Evolutionary conservation across 768 basidiomycete species (phyloP).

Genomic region (Mycena chlorophos): DNA sequence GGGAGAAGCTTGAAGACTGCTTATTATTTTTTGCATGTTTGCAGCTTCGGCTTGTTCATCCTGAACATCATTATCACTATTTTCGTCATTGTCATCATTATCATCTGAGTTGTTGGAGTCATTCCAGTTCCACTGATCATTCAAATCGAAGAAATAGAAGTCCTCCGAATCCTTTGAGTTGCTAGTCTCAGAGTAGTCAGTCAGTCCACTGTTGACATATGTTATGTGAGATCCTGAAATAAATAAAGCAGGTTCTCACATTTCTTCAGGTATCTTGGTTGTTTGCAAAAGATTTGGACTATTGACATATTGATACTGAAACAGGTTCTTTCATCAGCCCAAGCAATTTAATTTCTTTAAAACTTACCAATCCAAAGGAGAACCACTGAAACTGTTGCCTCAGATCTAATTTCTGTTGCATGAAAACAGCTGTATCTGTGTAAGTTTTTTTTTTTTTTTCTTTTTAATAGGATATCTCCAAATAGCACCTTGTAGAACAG

Average conservation of each 20-base stretch:
- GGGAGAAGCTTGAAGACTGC: too few relatives aligned
- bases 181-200: too few relatives aligned
- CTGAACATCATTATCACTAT: too few relatives aligned
- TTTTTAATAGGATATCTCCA: constrained; percentile 4
- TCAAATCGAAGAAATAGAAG: too few relatives aligned
- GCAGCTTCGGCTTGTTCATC: too few relatives aligned
- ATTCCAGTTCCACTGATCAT: too few relatives aligned
- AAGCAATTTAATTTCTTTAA: not conserved
- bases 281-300: constrained; percentile 6
- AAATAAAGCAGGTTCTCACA: not conserved
- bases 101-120: too few relatives aligned
- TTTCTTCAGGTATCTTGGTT: constrained; percentile 7
- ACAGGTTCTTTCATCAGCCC: not conserved
- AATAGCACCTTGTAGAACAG: not conserved
- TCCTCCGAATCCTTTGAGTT: too few relatives aligned
- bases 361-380: constrained; percentile 28
- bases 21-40: too few relatives aligned
- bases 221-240: not conserved
- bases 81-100: too few relatives aligned
- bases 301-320: constrained; percentile 16
- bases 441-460: not conserved
- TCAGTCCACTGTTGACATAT: too few relatives aligned
- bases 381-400: constrained; percentile 19
- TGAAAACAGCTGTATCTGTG: constrained; percentile 20
- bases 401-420: constrained; percentile 14